Evolutionary conservation across 2,329 filamentous ascomycete genomes (phyloP).

Genomic region (Diaporthe sp.): DNA sequence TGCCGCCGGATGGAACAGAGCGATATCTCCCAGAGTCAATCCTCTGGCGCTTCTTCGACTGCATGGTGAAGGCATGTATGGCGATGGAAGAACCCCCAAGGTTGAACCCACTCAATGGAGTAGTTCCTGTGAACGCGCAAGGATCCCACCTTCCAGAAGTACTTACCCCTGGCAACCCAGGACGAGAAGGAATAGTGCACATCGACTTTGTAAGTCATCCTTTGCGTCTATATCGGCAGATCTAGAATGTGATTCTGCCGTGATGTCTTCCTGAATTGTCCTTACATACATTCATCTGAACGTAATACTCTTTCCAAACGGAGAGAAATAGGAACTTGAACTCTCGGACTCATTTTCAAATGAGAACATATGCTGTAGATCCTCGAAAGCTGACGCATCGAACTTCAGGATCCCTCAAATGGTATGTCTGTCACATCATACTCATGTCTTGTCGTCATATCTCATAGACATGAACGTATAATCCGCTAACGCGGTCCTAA

Average conservation of each 20-base stretch:
- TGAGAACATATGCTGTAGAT: not conserved
- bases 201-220: conserved; percentile 1
- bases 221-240: not conserved
- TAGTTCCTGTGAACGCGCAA: not conserved
- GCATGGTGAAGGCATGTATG: conserved; percentile 42
- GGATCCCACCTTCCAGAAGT: not conserved
- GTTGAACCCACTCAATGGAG: not conserved
- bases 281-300: not conserved
- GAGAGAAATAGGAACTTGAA: too few relatives aligned
- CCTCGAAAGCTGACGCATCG: not conserved
- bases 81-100: conserved; percentile 42
- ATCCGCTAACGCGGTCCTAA: not conserved
- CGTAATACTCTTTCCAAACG: too few relatives aligned
- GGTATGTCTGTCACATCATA: not conserved
- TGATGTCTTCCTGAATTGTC: too few relatives aligned
- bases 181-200: not conserved
- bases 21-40: conserved; percentile 3
- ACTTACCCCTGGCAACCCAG: not conserved
- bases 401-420: not conserved
- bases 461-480: not conserved
- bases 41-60: conserved; percentile 44
- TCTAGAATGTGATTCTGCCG: too few relatives aligned
- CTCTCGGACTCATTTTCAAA: not conserved
- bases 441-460: too few relatives aligned
- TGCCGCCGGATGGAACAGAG: not conserved